Evolutionary conservation across 1,139 yeast genomes (phyloP), one percentile per base, ranked within the genome.

Genomic region (Yamadazyma siamensis): DNA sequence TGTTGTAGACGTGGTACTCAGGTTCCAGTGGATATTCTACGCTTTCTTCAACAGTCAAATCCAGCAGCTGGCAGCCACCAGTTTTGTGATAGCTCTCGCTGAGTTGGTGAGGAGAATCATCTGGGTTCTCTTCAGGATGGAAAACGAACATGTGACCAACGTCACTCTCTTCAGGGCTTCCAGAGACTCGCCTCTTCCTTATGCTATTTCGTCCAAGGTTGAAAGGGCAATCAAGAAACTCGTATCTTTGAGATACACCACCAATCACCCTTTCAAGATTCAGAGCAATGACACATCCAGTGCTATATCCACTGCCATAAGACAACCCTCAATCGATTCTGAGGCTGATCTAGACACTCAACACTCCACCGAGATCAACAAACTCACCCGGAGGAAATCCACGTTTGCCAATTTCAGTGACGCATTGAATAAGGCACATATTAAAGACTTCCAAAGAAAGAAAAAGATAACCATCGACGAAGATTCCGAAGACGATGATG

Each of bases 21-120:
- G 98, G 42, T 87, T 87, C 53, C 91, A 83, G 54, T 91, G 98
- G 98, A 63, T 91, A 1, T 83, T 88, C 41, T 91, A 91, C 56
- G 80, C 75, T 1, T 69, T 71, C 34, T 88, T 84, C 52, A 77
- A 83, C 31, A 56, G 59, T 34, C 85, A 87, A 41, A 77, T 87
- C 35, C 91, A 85, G 54, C 96, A 91, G 50, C 84, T 91, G 52
- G 95, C 96, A 0, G 76, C 77, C n/a, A 82, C 95, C 2, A 82
- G 95, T 50, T 89, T 89, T 49, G 67, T 76, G 34, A 77, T 91
- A 28, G 95, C 95, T 0, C 44, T 85, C 12, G 86, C 94, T 0
- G 99, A 91, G 55, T 59, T 87, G 3, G 16, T 83, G 3, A 70
- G 98, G 49, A 69, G 98, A 49, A 81, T 86, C 41, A 62, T 89